Conservation (phyloP, 2,329 filamentous ascomycete species). For the Hymenoscyphus fructigenus region DNA sequence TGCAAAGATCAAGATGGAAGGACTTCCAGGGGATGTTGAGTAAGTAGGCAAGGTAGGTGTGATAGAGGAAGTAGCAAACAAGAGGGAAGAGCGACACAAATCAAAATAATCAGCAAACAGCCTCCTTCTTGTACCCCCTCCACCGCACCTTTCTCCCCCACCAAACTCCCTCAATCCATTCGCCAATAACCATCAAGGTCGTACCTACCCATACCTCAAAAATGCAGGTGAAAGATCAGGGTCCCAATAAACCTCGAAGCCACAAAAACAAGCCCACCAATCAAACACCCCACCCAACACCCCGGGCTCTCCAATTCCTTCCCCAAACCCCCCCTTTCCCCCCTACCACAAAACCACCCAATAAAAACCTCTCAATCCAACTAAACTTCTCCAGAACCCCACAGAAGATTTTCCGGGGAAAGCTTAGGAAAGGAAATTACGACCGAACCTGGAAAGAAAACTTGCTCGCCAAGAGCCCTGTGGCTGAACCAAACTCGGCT, state of each 20-base stretch:
- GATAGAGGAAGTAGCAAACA: not conserved
- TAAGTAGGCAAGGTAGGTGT: too few relatives aligned
- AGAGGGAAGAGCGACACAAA: not conserved
- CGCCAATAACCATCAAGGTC: too few relatives aligned
- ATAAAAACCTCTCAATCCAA: too few relatives aligned
- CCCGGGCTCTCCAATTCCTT: too few relatives aligned
- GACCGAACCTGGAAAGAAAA: not conserved
- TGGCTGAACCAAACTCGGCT: not conserved
- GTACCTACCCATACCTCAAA: not conserved
- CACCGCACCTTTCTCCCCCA: not conserved
- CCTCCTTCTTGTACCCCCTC: not conserved
- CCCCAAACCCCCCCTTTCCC: too few relatives aligned
- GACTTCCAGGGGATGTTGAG: not conserved
- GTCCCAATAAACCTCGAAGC: not conserved
- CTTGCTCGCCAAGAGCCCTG: not conserved
- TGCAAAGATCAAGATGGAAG: not conserved
- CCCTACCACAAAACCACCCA: too few relatives aligned
- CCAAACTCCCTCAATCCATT: not conserved
- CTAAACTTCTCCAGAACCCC: too few relatives aligned
- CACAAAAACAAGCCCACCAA: too few relatives aligned
- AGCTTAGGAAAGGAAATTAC: not conserved
- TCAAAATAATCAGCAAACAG: not conserved
- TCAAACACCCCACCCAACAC: too few relatives aligned
- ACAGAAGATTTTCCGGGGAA: not conserved
- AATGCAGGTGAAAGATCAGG: not conserved